phyloP scores from a whole-genome alignment of 306 rosid genomes.

The Nissolia schottii region DNA sequence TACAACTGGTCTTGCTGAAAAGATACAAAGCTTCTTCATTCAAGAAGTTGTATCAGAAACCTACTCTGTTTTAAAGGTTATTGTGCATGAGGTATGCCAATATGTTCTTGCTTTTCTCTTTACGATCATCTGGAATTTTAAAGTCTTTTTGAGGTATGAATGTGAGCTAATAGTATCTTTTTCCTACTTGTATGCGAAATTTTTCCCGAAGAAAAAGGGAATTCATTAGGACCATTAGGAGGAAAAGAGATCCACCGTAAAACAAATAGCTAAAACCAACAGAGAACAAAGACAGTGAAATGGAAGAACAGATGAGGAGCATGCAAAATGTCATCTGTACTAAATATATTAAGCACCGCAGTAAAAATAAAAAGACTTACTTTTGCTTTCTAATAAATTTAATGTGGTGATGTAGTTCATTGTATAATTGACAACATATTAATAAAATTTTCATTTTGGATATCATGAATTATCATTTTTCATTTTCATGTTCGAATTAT shows the following conservation, averaged over 20 bases:
- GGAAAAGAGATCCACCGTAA: neutral
- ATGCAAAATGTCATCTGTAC: neutral
- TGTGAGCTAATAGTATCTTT: neutral
- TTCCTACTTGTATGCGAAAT: neutral
- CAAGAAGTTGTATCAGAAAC: slow-evolving; percentile 97
- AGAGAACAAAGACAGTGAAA: neutral
- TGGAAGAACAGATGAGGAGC: neutral
- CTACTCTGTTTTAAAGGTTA: slow-evolving; percentile 63
- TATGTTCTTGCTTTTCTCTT: slow-evolving; percentile 5
- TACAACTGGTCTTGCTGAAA: slow-evolving; percentile 89
- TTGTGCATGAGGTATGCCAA: slow-evolving; percentile 70
- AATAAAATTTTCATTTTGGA: neutral
- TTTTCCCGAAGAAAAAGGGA: neutral
- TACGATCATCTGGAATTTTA: neutral
- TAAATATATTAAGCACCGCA: neutral
- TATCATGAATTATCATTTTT: neutral
- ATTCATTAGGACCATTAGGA: neutral
- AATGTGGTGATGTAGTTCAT: neutral
- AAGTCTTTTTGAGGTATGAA: slow-evolving; percentile 5
- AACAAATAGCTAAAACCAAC: neutral
- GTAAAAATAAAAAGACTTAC: neutral
- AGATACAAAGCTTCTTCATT: slow-evolving; percentile 98
- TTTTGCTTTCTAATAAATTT: neutral
- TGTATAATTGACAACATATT: neutral
- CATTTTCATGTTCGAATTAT: neutral